Evolutionary conservation across 1,284 basidiomycete genomes (phyloP), one percentile per base, ranked within the genome.

Genomic region (Apiotrichum mycotoxinovorans): DNA sequence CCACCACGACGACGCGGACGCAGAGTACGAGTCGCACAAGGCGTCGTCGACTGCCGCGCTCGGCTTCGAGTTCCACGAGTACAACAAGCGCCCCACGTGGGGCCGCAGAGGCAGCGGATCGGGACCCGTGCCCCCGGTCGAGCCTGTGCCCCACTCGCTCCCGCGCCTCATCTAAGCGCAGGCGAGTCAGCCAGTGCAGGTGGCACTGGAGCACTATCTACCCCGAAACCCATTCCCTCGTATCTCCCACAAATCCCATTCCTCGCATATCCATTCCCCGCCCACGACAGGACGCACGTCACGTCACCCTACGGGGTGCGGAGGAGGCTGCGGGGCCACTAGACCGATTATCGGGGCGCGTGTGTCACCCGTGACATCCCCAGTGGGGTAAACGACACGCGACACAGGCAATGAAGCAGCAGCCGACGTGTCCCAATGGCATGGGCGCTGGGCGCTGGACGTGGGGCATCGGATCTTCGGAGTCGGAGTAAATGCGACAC

Each of bases 51-150:
- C 37, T 23, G 55, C 59, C 4, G 48, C 52, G 5, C 59, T 61
- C 49, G 59, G 59, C 22, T 61, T 61, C 26, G 59, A 57, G 20
- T 20, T 54, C 34, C n/a, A 34, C 43, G 44, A 51, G 38, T 54
- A 54, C 57, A 41, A 34, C n/a, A 40, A 40, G 26, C 49, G 49
- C 9, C 38, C 49, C 12, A 30, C 49, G 4, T 51, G 49, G 49
- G 38, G 38, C 18, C 47, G 47, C 17, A 35, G 47, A 10, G 47
- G 47, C 12, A 51, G 20, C 40, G 49, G 40, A 26, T 22, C 11
- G 18, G 27, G 11, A n/a, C 8, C 25, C 7, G 14, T 14, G 23
- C 12, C 35, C 37, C 22, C 23, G 17, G 40, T 15, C 20, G 12
- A 41, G 20, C 9, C 40, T 2, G 22, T 18, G 10, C n/a, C 20